Evolutionary conservation across 192 early-diverging fungal genomes (phyloP).

Genomic region (Chytriomyces hyalinus): DNA sequence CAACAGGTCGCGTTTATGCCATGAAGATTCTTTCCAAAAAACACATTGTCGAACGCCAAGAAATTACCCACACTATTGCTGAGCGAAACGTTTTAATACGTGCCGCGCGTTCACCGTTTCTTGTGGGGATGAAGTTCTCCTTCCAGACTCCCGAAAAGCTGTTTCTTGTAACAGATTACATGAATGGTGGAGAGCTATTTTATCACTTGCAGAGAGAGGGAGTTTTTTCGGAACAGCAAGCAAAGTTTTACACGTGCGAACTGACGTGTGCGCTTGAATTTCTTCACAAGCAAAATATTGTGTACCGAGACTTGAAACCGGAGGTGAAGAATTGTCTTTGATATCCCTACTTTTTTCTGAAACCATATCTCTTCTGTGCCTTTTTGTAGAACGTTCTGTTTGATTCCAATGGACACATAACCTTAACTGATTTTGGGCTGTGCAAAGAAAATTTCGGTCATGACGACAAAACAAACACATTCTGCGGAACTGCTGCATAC

Average conservation of each 20-base stretch:
- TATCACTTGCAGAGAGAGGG: constrained; percentile 91
- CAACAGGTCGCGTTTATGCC: constrained; percentile 71
- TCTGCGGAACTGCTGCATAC: constrained; percentile 58
- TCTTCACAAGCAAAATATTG: constrained; percentile 68
- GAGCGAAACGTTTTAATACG: constrained; percentile 79
- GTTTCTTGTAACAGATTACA: constrained; percentile 79
- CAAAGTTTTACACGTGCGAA: constrained; percentile 81
- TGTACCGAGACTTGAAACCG: constrained; percentile 64
- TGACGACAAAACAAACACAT: constrained; percentile 59
- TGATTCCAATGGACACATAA: constrained; percentile 71
- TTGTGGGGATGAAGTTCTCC: constrained; percentile 90
- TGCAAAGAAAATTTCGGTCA: constrained; percentile 67
- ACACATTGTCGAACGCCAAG: constrained; percentile 74
- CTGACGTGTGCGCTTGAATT: constrained; percentile 72
- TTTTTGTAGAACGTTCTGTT: constrained; percentile 58
- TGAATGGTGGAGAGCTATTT: constrained; percentile 86
- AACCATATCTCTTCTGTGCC: background rate
- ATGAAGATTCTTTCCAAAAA: constrained; percentile 83
- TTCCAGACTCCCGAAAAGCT: constrained; percentile 83
- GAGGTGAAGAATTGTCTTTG: constrained; percentile 39
- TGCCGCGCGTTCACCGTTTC: constrained; percentile 79
- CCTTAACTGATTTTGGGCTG: constrained; percentile 78
- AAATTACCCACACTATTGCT: constrained; percentile 75
- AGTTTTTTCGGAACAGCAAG: constrained; percentile 83
- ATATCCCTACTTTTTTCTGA: background rate